A percentile compares a stretch with the other conserved stretches of the same genome.
Conservation (phyloP, 1,284 basidiomycete species). For the Sporisorium graminicola region DNA sequence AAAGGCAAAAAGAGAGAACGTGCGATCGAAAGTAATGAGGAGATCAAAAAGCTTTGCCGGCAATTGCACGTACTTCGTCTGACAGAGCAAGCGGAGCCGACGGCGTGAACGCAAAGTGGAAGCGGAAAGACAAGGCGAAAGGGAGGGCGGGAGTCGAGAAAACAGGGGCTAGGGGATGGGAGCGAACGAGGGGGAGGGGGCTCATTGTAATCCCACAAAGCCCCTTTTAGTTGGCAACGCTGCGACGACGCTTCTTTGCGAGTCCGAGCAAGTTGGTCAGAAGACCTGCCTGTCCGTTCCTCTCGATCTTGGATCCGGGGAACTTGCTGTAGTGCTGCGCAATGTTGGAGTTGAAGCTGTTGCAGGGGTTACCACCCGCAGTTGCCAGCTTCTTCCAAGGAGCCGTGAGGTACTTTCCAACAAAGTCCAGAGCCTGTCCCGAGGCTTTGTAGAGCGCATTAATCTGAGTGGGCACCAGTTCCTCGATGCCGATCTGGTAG, state of each 20-base stretch:
- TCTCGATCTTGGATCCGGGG: slow-evolving; percentile 46
- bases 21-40: no score
- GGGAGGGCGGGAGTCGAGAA: no score
- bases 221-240: neutral
- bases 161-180: no score
- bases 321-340: slow-evolving; percentile 35
- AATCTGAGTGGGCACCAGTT: slow-evolving; percentile 49
- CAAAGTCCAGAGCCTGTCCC: slow-evolving; percentile 46
- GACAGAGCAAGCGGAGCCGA: no score
- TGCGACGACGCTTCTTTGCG: slow-evolving; percentile 15
- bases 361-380: slow-evolving; percentile 46
- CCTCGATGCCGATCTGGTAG: slow-evolving; percentile 50
- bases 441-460: slow-evolving; percentile 48
- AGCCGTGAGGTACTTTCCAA: slow-evolving; percentile 32
- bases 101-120: no score
- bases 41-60: no score
- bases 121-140: no score
- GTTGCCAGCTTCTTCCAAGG: slow-evolving; percentile 41
- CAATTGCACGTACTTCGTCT: no score
- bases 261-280: slow-evolving; percentile 29
- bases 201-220: no score
- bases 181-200: no score
- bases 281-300: slow-evolving; percentile 24
- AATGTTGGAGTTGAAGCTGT: slow-evolving; percentile 34
- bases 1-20: no score